These are phyloP conservation scores for Boeremia exigua DNA, from an alignment of 2,329 filamentous ascomycete genomes.

Conservation along the genomic window DNA sequence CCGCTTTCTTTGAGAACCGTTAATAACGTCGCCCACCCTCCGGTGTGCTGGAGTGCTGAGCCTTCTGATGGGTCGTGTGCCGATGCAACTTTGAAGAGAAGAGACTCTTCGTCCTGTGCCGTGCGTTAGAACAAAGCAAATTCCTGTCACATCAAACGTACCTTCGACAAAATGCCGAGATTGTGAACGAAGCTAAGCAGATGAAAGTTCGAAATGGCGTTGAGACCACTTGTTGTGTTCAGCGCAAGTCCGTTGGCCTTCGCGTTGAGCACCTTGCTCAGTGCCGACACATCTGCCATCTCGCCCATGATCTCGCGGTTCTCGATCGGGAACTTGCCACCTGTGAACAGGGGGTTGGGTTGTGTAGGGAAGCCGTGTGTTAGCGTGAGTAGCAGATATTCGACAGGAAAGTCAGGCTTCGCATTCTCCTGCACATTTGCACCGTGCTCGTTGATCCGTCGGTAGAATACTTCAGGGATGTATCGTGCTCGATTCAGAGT, in stretches of 20 bases:
- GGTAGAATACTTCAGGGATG: conserved; percentile 97
- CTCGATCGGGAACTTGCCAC: conserved; percentile 81
- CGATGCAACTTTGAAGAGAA: conserved; percentile 84
- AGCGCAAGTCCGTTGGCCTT: conserved; percentile 57
- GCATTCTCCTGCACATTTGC: conserved; percentile 97
- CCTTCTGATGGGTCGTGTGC: conserved; percentile 81
- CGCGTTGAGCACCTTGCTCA: conserved; percentile 70
- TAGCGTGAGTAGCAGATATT: conserved; percentile 93
- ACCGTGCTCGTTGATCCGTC: conserved; percentile 93
- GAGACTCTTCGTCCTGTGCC: conserved; percentile 80
- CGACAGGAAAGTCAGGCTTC: conserved; percentile 93
- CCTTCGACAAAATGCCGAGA: conserved; percentile 84
- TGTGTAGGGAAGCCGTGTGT: conserved; percentile 93
- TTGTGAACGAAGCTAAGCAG: conserved; percentile 85
- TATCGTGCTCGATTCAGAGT: conserved; percentile 75
- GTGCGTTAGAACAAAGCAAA: neutral
- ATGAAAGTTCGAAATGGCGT: conserved; percentile 89
- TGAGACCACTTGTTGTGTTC: conserved; percentile 67
- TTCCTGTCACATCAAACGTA: conserved; percentile 48
- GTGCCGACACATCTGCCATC: conserved; percentile 76
- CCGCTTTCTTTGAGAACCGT: conserved; percentile 94
- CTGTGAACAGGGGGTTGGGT: conserved; percentile 77
- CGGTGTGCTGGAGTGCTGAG: conserved; percentile 81
- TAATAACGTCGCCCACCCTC: conserved; percentile 92
- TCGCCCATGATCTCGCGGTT: conserved; percentile 88